These are phyloP conservation scores for Ramaria sp. DNA, from an alignment of 768 basidiomycete species.

Conservation along the genomic window DNA sequence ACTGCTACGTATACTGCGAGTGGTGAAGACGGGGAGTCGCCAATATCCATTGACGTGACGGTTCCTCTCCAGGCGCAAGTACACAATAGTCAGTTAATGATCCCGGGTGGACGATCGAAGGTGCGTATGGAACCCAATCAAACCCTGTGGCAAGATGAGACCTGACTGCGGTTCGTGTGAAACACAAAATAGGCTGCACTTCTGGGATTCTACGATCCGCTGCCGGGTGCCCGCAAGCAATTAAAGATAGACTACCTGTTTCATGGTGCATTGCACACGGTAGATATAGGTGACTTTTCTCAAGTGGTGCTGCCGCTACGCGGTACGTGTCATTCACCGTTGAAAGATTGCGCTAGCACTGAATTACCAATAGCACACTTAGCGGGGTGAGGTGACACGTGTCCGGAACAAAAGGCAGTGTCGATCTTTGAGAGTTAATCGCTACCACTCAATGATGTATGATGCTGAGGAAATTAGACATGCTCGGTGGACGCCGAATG, in stretches of 20 bases:
- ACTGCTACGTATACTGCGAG: slow-evolving; percentile 63
- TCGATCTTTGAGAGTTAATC: not conserved
- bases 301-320: slow-evolving; percentile 64
- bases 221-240: slow-evolving; percentile 58
- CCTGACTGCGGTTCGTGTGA: slow-evolving; percentile 10
- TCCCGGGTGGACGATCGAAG: slow-evolving; percentile 69
- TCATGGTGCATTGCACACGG: slow-evolving; percentile 59
- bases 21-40: slow-evolving; percentile 36
- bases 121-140: slow-evolving; percentile 29
- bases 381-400: not conserved
- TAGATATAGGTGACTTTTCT: slow-evolving; percentile 62
- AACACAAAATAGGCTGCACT: slow-evolving; percentile 43
- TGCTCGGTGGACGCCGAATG: not conserved
- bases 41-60: slow-evolving; percentile 60
- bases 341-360: not conserved
- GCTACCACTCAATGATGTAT: not conserved
- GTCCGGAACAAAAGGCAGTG: not conserved
- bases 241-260: slow-evolving; percentile 71
- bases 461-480: not conserved
- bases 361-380: not conserved
- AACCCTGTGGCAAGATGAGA: not conserved
- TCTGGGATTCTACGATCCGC: slow-evolving; percentile 85
- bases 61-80: slow-evolving; percentile 76
- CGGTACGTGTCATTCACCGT: slow-evolving; percentile 36
- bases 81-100: slow-evolving; percentile 62